Evolutionary conservation across 139 green algal species (phyloP), one percentile per base, ranked within the genome.

Genomic region (Chlorella ohadii): DNA sequence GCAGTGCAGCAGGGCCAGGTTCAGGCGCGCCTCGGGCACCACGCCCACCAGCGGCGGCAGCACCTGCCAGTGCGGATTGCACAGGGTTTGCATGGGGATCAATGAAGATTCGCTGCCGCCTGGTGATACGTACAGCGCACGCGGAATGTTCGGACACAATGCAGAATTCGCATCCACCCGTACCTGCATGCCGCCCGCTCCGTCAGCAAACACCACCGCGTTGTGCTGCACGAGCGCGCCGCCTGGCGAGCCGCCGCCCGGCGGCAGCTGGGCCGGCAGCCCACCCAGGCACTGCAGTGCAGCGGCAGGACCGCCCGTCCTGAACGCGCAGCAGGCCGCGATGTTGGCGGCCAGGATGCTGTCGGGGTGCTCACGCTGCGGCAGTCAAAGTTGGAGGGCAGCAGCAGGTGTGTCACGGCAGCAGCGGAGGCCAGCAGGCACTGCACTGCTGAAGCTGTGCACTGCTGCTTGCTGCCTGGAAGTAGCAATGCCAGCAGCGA

Each of bases 1-100:
- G 68, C 97, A 86, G 84, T 98, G 87, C 86, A 95, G 90, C 74
- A 98, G 94, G 16, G 95, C 92, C 70, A 98, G 86, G 89, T 98
- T 98, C 23, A 96, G 91, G 4, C 88, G 84, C 6, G 94, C 95
- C 87, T 98, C 95, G 34, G 90, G 91, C 1, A 89, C 91, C 34
- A 95, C 80, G 23, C 93, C 91, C 12, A 90, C 78, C 72, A 98
- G 79, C 2, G 72, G 80, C 23, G 91, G 93, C 56, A 97, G 88
- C 44, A 95, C 90, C 93, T 97, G 90, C 34, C 9, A 17, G 25
- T 47, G 66, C 33, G 36, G 68, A 11, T 0, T 17, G 11, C 31
- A 28, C n/a, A n/a, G n/a, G n/a, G 11, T 25, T 34, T 16, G 68
- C 7, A 13, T 11, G 38, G 38, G 68, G 33, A 47, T 2, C n/a